Base-by-base conservation (phyloP, 768 basidiomycete species). In the Tubosaeta sp. region DNA sequence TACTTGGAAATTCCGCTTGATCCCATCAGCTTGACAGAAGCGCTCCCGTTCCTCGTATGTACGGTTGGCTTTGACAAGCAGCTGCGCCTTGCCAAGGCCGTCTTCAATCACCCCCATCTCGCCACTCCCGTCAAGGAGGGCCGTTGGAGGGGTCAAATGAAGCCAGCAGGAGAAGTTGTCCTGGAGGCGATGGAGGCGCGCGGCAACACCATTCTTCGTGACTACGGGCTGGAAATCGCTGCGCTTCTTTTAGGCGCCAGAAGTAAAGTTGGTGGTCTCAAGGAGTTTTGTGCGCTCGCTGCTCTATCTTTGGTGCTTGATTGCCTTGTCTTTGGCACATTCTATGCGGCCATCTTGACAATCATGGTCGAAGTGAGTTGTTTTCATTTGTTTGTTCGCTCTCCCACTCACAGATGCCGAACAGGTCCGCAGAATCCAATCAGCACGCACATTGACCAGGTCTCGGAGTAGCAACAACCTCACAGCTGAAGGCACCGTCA, bases 51-150 rank as follows among this genome's bases (percentile, higher is more conserved):
- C 84, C 76, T 98, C 44, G 95, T 99, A 33, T 95, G 95, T 69
- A 97, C 94, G 2, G 85, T 99, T 54, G 95, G 95, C 7, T 99
- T 98, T 68, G 97, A 99, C 72, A 98, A 99, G 68, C 95, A 95
- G 0, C 84, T 95, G 43, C 82, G 91, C 7, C 84, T 99, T 25
- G 95, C 94, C 3, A 80, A 86, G 12, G 87, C 93, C 2, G 90
- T 98, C 14, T 91, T 97, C 72, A 79, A 82, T 27, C 89, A 94
- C 59, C 90, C 88, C 2, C 81, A 88, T 44, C 71, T 84, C 26
- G 61, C 63, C n/a, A 59, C 63, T 33, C 71, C 76, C 17, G 67
- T 68, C 44, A 66, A 45, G 66, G 74, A 47, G 66, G 78, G 52
- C 26, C 66, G 72, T 19, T 73, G 72, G 55, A 58, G 71, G 41